Evolutionary conservation across 139 green algal species (phyloP).

Genomic region (Chlorella sp.): DNA sequence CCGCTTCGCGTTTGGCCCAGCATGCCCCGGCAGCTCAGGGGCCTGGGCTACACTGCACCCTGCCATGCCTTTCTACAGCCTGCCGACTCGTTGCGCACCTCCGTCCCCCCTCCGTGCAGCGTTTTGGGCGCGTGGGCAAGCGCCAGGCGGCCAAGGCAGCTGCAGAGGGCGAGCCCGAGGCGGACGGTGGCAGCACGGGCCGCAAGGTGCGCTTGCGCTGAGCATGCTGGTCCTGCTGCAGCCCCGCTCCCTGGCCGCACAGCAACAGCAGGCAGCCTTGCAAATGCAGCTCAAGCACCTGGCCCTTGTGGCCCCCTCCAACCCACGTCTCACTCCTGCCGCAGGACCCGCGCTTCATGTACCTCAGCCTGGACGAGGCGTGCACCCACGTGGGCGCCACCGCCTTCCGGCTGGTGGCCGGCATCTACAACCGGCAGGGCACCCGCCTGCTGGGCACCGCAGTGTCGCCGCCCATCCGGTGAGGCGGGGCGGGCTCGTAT

Average conservation of each 20-base stretch:
- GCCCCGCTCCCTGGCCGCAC: too few species aligned
- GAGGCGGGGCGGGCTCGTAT: background rate
- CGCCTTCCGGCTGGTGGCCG: conserved; percentile 49
- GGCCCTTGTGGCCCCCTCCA: too few species aligned
- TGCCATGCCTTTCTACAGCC: too few species aligned
- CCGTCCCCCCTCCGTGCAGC: background rate
- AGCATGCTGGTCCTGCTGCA: too few species aligned
- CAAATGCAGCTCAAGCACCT: background rate
- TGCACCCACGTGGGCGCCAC: conserved; percentile 64
- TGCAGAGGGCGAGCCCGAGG: background rate
- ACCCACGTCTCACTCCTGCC: too few species aligned
- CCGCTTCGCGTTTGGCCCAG: too few species aligned
- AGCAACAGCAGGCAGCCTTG: too few species aligned
- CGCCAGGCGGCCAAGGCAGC: background rate
- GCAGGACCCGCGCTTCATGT: conserved; percentile 71
- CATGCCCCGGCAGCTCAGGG: too few species aligned
- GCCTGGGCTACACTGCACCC: too few species aligned
- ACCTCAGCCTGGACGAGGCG: conserved; percentile 75
- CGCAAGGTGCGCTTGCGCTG: background rate
- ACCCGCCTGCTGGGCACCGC: conserved; percentile 46
- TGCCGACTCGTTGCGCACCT: too few species aligned
- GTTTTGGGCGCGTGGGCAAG: conserved; percentile 67
- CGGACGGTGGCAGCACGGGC: background rate
- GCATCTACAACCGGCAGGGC: conserved; percentile 43
- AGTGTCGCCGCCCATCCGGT: conserved; percentile 54